Evolutionary conservation across 371 early-diverging fungal genomes (phyloP), one percentile per base, ranked within the genome.

Genomic region (Mucor indicus): DNA sequence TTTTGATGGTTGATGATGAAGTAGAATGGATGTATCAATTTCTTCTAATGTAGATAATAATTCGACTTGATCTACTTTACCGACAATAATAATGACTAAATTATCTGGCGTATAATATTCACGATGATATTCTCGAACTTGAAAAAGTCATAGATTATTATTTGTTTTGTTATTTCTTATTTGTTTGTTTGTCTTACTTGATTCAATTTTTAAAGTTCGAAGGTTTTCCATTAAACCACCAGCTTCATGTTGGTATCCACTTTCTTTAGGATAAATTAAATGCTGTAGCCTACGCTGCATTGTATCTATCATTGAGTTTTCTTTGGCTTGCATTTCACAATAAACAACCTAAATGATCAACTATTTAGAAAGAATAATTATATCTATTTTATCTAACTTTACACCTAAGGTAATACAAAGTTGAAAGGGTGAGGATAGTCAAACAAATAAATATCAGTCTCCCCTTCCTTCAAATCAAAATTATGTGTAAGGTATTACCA

Each of bases 41-140:
- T 69, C 62, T 5, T 55, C 69, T 17, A 80, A 53, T 2, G 71
- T 58, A 2, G 53, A 53, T 30, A 79, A 45, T 7, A 80, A 48
- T 31, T 68, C 60, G 13, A 48, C 50, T 37, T 70, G 68, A 30
- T 64, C 64, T 24, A 79, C 17, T 17, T 67, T 62, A 40, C 81
- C 81, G 3, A 72, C 67, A 38, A 80, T 57, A 25, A 79, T 57
- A 25, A 80, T 57, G 37, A 74, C 71, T 42, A 80, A 60, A 44
- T 79, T 80, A 36, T 80, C 79, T 8, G 81, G 77, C 37, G 69
- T 71, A 51, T 80, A 80, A 60, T 70, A 80, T 21, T 70, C 64
- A 25, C 55, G 48, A 38, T 80, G 81, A 37, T 77, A 80, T 10
- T 52, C 25, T 24, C 66, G 60, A 15, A 67, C 79, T 78, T 50